Evolutionary conservation across 352 stramenopile species (phyloP).

Genomic region (Phytophthora megakarya): DNA sequence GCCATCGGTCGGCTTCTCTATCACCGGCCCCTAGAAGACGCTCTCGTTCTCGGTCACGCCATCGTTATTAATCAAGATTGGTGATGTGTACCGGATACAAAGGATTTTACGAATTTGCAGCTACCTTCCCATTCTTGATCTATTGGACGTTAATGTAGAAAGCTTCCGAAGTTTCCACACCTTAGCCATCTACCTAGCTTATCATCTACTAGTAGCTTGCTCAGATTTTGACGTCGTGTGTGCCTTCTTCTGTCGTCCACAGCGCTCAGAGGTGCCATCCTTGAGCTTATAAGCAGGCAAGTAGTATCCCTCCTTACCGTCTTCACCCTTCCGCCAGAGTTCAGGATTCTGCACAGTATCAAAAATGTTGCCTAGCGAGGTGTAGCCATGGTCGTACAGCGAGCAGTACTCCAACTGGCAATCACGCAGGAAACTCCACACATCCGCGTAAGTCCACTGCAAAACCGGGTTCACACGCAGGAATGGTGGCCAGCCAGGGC

Average conservation of each 20-base stretch:
- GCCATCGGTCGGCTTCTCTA: slow-evolving; percentile 26
- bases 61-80: slow-evolving; percentile 19
- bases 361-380: slow-evolving; percentile 94
- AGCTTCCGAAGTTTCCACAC: slow-evolving; percentile 2
- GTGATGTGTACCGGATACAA: background rate
- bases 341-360: slow-evolving; percentile 95
- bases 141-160: slow-evolving; percentile 19
- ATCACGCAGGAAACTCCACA: slow-evolving; percentile 93
- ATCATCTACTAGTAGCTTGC: slow-evolving; percentile 11
- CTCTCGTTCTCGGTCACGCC: slow-evolving; percentile 28
- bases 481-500: slow-evolving; percentile 94
- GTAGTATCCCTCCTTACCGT: slow-evolving; percentile 64
- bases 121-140: slow-evolving; percentile 16
- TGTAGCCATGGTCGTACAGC: slow-evolving; percentile 93
- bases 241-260: slow-evolving; percentile 77
- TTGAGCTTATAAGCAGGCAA: slow-evolving; percentile 71
- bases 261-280: slow-evolving; percentile 74
- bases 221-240: slow-evolving; percentile 69
- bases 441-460: slow-evolving; percentile 95
- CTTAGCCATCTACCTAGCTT: no score
- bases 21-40: slow-evolving; percentile 21
- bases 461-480: slow-evolving; percentile 98
- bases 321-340: slow-evolving; percentile 74
- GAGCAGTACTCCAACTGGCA: slow-evolving; percentile 89
- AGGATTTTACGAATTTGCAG: background rate